Conservation (phyloP, 371 early-diverging fungal genomes). For the Mucor sp. region DNA sequence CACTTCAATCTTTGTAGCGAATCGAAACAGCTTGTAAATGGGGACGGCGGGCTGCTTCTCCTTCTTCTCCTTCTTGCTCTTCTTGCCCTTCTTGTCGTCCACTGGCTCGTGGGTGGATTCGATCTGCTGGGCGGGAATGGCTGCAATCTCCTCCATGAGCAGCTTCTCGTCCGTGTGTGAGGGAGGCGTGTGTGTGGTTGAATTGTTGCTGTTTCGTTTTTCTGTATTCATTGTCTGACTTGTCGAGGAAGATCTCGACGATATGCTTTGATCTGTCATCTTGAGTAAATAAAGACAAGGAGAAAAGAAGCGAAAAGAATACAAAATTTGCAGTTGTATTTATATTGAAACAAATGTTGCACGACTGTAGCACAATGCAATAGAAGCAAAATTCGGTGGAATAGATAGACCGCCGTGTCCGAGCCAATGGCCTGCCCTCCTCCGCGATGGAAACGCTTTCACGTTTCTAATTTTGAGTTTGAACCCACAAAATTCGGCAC, state of each 20-base stretch:
- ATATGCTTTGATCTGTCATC: constrained; percentile 16
- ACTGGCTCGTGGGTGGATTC: constrained; percentile 10
- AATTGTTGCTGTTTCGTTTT: constrained; percentile 6
- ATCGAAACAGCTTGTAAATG: constrained; percentile 62
- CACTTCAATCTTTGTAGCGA: constrained; percentile 63
- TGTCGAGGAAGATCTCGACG: constrained; percentile 30
- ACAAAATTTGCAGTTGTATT: constrained; percentile 3
- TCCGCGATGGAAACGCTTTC: background rate
- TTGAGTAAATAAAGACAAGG: background rate
- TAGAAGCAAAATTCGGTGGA: constrained; percentile 7
- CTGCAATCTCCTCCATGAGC: constrained; percentile 24
- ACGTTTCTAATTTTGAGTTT: constrained; percentile 8
- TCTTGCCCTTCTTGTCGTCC: constrained; percentile 25
- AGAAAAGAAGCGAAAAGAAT: background rate
- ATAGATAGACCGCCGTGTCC: constrained; percentile 5
- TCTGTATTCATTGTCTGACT: constrained; percentile 21
- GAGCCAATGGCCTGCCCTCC: background rate
- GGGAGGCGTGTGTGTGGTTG: background rate
- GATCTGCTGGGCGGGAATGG: constrained; percentile 18
- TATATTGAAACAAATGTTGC: constrained; percentile 3
- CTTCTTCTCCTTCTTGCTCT: constrained; percentile 44
- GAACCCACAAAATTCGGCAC: constrained; percentile 14
- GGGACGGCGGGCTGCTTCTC: constrained; percentile 46
- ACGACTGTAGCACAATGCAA: constrained; percentile 8
- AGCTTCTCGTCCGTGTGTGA: constrained; percentile 14